These are phyloP conservation scores for Candida lessepsii DNA, from an alignment of 805 yeast species.

Conservation along the genomic window DNA sequence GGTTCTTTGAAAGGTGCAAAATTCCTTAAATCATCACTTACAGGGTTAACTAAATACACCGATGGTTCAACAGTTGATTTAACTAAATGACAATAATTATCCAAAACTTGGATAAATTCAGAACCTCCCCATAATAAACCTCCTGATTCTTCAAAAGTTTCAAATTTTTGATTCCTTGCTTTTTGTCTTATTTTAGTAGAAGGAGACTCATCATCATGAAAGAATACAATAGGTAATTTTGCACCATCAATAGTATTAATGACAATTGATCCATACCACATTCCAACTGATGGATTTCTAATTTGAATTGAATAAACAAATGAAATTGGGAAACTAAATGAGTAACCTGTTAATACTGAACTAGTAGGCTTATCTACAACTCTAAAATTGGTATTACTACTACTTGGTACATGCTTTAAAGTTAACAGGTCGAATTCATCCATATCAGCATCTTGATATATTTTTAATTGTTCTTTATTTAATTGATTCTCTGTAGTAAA, in stretches of 20 bases:
- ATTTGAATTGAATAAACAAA: conserved; percentile 76
- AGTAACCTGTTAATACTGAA: conserved; percentile 57
- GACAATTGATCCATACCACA: conserved; percentile 90
- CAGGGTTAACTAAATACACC: conserved; percentile 76
- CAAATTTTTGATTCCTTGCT: conserved; percentile 61
- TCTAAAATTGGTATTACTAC: conserved; percentile 10
- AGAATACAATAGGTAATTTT: conserved; percentile 79
- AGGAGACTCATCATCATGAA: conserved; percentile 86
- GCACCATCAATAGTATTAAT: conserved; percentile 67
- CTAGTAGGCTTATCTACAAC: conserved; percentile 51
- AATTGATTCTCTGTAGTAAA: conserved; percentile 63
- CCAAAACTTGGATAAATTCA: conserved; percentile 60
- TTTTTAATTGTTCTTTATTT: conserved; percentile 43
- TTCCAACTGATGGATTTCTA: conserved; percentile 78
- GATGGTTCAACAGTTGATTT: conserved; percentile 70
- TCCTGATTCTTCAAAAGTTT: conserved; percentile 62
- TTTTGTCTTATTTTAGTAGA: conserved; percentile 66
- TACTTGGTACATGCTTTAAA: conserved; percentile 10
- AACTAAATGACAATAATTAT: conserved; percentile 58
- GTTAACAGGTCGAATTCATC: conserved; percentile 26
- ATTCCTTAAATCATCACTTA: conserved; percentile 58
- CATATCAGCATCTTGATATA: conserved; percentile 52
- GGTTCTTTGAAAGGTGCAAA: conserved; percentile 42
- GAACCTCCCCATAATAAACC: conserved; percentile 88
- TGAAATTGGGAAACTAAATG: conserved; percentile 62